Conservation (phyloP, 257 asterid genomes). For the Solanum rostratum region DNA sequence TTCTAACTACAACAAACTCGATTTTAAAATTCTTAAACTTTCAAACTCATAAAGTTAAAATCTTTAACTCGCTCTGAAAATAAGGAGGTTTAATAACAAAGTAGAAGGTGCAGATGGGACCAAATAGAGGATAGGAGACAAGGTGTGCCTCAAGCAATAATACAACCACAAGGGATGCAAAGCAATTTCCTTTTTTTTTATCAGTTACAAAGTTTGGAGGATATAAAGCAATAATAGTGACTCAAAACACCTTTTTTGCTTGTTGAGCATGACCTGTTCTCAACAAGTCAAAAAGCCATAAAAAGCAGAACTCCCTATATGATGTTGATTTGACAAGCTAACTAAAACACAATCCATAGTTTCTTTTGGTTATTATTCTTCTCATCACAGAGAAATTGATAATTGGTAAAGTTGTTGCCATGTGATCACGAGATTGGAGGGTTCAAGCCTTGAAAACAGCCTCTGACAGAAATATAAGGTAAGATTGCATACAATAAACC, state of each 20-base stretch:
- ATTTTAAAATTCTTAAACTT: background rate
- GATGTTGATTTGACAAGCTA: background rate
- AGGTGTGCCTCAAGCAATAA: slow-evolving; percentile 23
- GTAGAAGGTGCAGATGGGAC: background rate
- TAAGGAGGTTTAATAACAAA: background rate
- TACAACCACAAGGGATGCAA: slow-evolving; percentile 22
- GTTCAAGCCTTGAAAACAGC: too few relatives aligned
- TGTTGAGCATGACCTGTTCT: slow-evolving; percentile 15
- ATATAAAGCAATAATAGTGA: slow-evolving; percentile 17
- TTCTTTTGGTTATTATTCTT: background rate
- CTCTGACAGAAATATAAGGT: too few relatives aligned
- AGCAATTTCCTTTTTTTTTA: background rate
- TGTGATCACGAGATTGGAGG: too few relatives aligned
- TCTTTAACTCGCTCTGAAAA: too few relatives aligned
- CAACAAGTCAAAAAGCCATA: slow-evolving; percentile 2
- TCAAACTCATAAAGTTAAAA: too few relatives aligned
- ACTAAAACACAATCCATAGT: background rate
- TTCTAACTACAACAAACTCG: background rate
- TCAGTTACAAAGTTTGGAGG: slow-evolving; percentile 3
- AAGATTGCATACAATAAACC: too few relatives aligned
- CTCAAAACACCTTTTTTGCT: slow-evolving; percentile 12
- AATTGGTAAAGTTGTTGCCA: too few relatives aligned
- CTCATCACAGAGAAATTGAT: background rate
- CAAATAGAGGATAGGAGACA: slow-evolving; percentile 11
- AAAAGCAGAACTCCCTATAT: background rate